Evolutionary conservation across 75 land plant genomes (phyloP), one percentile per base, ranked within the genome.

Genomic region (Gnetum montanum): DNA sequence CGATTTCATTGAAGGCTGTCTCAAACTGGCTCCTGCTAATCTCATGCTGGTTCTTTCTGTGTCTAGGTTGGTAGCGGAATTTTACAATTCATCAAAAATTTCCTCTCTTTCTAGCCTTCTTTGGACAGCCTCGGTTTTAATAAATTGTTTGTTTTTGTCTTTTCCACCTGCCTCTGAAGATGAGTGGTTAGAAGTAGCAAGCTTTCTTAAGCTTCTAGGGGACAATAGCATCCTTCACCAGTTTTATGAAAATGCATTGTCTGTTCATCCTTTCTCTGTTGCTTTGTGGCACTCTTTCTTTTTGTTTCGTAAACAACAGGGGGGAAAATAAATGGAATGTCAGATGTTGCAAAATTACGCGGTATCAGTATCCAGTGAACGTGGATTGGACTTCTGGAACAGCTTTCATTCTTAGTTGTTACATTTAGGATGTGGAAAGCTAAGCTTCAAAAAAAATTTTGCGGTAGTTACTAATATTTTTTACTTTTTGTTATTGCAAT

Each of bases 231-330:
- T 80, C 15, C 65, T 65, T 18, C 62, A 69, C 25, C 76, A 60
- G 30, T 84, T 87, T 59, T 69, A 70, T 63, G 49, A 59, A 29
- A 57, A 55, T 11, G 97, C 88, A 50, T 41, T 91, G 16, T 65
- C 61, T 6, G 74, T 78, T 2, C 75, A 87, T 69, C 97, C 97
- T 19, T 87, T 80, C 63, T 87, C 97, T 25, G 43, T 85, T 6
- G 57, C 68, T 23, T 48, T 91, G 36, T 76, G 85, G 88, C 55
- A 59, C 41, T 73, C 76, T 26, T 70, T 71, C 50, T 30, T 60
- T 3, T 40, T 48, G 11, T 29, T 64, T 23, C 23, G 59, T 27
- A 72, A 57, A 22, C 26, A 0, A n/a, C n/a, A n/a, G n/a, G n/a
- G n/a, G n/a, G n/a, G n/a, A n/a, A n/a, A n/a, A n/a, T n/a, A n/a